Evolutionary conservation across 2,329 filamentous ascomycete species (phyloP).

Genomic region (Botrytis squamosa): DNA sequence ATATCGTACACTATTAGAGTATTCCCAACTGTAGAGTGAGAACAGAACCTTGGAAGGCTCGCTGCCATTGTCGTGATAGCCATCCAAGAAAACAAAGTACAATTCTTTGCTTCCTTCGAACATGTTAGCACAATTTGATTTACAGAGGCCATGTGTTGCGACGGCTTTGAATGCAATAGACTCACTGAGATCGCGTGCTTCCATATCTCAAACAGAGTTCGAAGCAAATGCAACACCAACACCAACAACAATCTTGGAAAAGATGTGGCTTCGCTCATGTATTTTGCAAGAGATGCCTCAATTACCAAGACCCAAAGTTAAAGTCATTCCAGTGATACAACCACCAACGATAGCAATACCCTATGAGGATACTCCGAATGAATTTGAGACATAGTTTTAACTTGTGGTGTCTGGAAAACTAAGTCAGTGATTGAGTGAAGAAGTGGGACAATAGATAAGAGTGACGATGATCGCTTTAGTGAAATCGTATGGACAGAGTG

Average conservation of each 20-base stretch:
- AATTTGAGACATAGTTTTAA: background rate
- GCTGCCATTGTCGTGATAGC: background rate
- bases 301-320: slow-evolving; percentile 24
- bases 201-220: slow-evolving; percentile 25
- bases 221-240: slow-evolving; percentile 26
- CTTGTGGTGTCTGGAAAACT: background rate
- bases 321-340: slow-evolving; percentile 27
- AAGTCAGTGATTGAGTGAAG: background rate
- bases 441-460: background rate
- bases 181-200: background rate
- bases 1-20: background rate
- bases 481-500: background rate
- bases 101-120: slow-evolving; percentile 26
- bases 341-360: background rate
- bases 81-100: slow-evolving; percentile 16
- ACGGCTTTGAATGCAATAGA: background rate
- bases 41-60: background rate
- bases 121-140: background rate
- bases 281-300: slow-evolving; percentile 25
- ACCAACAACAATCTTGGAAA: slow-evolving; percentile 28
- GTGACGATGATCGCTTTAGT: background rate
- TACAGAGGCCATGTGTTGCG: background rate
- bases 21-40: background rate
- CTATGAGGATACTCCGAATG: background rate
- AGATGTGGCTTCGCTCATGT: slow-evolving; percentile 26